Conservation (phyloP, 768 basidiomycete species). For the Rhodotorula taiwanensis region DNA sequence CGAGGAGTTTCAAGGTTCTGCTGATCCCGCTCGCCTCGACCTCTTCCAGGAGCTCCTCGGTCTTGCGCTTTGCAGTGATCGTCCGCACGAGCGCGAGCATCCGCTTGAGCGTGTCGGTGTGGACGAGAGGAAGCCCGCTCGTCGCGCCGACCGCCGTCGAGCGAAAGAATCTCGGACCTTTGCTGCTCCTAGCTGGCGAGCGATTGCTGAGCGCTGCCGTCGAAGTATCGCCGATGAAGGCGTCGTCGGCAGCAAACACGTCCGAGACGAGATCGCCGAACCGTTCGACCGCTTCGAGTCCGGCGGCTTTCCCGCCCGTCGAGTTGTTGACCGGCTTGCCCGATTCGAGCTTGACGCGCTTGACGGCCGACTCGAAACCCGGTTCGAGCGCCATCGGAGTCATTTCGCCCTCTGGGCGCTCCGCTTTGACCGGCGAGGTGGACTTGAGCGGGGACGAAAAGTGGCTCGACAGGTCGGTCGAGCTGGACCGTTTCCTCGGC, state of each 20-base stretch:
- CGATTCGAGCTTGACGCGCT: conserved; percentile 21
- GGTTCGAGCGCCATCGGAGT: conserved; percentile 1
- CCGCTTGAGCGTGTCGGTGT: conserved; percentile 58
- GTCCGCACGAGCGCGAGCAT: conserved; percentile 59
- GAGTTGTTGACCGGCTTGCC: not conserved
- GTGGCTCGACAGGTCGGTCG: not conserved
- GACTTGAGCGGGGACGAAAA: conserved; percentile 6
- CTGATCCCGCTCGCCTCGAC: conserved; percentile 60
- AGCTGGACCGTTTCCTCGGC: not conserved
- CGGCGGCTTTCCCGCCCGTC: conserved; percentile 2
- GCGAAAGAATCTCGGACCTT: conserved; percentile 57
- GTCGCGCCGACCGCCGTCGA: conserved; percentile 54
- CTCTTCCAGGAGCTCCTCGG: conserved; percentile 51
- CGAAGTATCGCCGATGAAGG: conserved; percentile 46
- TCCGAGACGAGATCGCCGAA: conserved; percentile 70
- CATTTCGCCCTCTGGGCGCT: not conserved
- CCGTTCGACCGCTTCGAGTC: conserved; percentile 5
- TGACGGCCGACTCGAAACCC: conserved; percentile 19
- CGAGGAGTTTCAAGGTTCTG: conserved; percentile 67
- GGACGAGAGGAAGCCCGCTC: conserved; percentile 54
- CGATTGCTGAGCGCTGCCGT: conserved; percentile 47
- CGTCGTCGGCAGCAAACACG: conserved; percentile 73
- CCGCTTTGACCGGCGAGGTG: too few relatives aligned
- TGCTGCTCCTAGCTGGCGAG: conserved; percentile 10
- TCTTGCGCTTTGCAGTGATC: conserved; percentile 36